A percentile compares a stretch with the other conserved stretches of the same genome.
phyloP scores from a whole-genome alignment of 2,329 filamentous ascomycete genomes.

The Clathrospora elynae region DNA sequence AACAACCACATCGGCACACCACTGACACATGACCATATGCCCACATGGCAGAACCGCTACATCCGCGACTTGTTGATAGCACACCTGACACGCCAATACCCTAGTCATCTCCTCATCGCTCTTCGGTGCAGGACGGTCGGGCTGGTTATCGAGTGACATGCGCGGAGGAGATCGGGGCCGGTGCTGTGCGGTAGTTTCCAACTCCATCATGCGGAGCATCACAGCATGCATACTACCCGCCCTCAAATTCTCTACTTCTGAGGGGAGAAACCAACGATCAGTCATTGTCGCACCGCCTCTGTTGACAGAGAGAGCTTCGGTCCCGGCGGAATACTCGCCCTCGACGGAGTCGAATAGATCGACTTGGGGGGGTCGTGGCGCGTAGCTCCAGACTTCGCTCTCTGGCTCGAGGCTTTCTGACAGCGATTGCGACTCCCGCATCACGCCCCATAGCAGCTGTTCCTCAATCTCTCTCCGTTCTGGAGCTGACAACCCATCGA shows the following conservation, averaged over 20 bases:
- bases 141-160: conserved; percentile 53
- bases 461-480: conserved; percentile 42
- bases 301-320: conserved; percentile 1
- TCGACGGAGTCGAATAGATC: not conserved
- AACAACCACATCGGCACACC: conserved; percentile 59
- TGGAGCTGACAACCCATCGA: conserved; percentile 28
- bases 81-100: conserved; percentile 59
- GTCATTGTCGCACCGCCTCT: too few species aligned
- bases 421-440: conserved; percentile 32
- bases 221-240: not conserved
- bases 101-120: conserved; percentile 57
- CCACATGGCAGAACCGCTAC: conserved; percentile 60
- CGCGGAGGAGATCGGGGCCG: conserved; percentile 20
- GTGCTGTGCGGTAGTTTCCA: conserved; percentile 13
- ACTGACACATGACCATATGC: conserved; percentile 60
- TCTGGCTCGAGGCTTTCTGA: conserved; percentile 20
- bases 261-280: too few species aligned
- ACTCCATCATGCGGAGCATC: conserved; percentile 2
- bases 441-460: conserved; percentile 41
- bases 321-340: conserved; percentile 1
- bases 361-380: conserved; percentile 3
- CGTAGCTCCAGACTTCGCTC: conserved; percentile 31
- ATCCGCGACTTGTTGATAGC: conserved; percentile 59
- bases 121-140: conserved; percentile 55
- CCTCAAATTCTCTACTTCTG: too few species aligned